Evolutionary conservation across 495 filamentous ascomycete genomes (phyloP), one percentile per base, ranked within the genome.

Genomic region (Lasiosphaeriaceae sp.): DNA sequence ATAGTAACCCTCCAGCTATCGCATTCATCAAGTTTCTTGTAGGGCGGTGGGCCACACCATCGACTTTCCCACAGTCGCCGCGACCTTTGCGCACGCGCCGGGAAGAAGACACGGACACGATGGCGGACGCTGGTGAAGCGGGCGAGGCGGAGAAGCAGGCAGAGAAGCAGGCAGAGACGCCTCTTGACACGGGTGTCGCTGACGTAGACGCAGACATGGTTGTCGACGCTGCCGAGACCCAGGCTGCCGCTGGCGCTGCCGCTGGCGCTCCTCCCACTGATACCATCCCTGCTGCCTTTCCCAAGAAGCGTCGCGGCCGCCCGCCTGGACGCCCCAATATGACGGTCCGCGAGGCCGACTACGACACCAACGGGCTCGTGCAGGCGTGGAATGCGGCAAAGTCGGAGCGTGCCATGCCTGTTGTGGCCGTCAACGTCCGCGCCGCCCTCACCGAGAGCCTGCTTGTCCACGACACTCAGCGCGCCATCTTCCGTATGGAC

Each of bases 311-410:
- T 21, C 66, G 68, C 2, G 68, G 68, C 20, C 64, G 68, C 9
- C 68, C 68, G 1, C 68, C 68, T 0, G 68, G 68, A 7, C 66
- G 68, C 1, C 68, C 68, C 20, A 71, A 71, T 45, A 59, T 52
- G 39, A 67, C 61, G 12, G 66, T 67, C 1, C 57, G 57, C 31
- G 68, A 71, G 41, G 50, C 60, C 41, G 66, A 71, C 24, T 71
- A 69, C 60, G 50, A 59, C 17, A 37, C 57, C 11, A 64, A 71
- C 44, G 55, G 60, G 0, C 45, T 66, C 7, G 68, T 71, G 21
- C 53, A 61, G 50, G 56, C 46, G 1, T 71, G 68, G 68, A 71
- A 71, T 48, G 58, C 56, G 3, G 65, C 68, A 45, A 69, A 67
- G 16, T 19, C 47, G 19, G 60, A 67, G 24, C 58, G 57, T 2